Conservation (phyloP, 164 flowering plant species). For the Magnolia sinica region DNA sequence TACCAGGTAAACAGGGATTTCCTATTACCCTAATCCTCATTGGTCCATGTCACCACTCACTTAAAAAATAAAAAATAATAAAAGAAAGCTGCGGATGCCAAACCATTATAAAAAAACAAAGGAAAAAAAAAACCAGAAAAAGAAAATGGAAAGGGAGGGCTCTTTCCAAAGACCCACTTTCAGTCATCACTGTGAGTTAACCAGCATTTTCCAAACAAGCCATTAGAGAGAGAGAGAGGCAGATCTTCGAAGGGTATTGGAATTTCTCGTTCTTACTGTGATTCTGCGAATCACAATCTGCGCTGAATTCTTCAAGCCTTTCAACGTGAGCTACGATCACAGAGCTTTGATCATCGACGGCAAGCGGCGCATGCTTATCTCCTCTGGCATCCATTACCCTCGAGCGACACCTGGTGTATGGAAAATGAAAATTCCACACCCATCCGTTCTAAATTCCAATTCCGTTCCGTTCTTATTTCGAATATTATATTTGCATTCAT, state of each 20-base stretch:
- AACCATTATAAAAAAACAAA: no score
- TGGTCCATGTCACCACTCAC: no score
- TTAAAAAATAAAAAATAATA: no score
- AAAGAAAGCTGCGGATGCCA: no score
- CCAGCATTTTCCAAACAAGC: no score
- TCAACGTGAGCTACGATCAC: constrained; percentile 88
- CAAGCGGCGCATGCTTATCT: constrained; percentile 75
- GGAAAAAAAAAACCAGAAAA: no score
- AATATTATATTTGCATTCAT: no score
- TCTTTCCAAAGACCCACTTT: no score
- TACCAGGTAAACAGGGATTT: no score
- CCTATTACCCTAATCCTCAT: no score
- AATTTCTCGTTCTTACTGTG: constrained; percentile 1
- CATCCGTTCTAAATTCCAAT: not conserved
- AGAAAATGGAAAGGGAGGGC: no score
- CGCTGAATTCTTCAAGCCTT: constrained; percentile 55
- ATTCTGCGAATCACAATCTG: constrained; percentile 12
- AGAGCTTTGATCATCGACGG: constrained; percentile 81
- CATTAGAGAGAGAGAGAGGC: not conserved
- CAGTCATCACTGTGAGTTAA: no score
- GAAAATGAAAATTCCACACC: not conserved
- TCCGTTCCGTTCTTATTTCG: not conserved
- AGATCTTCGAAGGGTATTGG: constrained; percentile 6
- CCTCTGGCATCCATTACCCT: constrained; percentile 90
- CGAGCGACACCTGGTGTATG: constrained; percentile 86